phyloP scores from a whole-genome alignment of 768 basidiomycete species.

The Tylopilus plumbeoviolaceoides region DNA sequence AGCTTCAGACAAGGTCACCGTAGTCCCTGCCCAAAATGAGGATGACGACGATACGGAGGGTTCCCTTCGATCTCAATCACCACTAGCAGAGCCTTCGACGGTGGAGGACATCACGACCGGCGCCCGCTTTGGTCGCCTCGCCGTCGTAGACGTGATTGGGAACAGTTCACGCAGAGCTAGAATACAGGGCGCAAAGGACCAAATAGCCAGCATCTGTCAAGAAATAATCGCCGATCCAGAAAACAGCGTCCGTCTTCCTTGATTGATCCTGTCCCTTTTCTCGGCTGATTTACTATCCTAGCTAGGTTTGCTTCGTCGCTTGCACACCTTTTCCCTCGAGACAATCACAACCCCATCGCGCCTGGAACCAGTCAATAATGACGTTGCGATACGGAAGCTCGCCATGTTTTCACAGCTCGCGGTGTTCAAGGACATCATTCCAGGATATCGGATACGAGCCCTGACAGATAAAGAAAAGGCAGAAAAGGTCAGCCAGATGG shows the following conservation, averaged over 20 bases:
- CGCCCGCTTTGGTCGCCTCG: constrained; percentile 81
- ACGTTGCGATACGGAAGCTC: constrained; percentile 78
- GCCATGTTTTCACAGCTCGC: constrained; percentile 88
- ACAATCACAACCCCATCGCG: constrained; percentile 67
- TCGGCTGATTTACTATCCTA: constrained; percentile 32
- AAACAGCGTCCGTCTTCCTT: constrained; percentile 65
- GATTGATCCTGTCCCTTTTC: constrained; percentile 1
- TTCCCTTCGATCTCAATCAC: constrained; percentile 30
- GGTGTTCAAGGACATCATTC: constrained; percentile 94
- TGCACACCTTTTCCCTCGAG: constrained; percentile 85
- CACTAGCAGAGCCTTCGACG: constrained; percentile 23
- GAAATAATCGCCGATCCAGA: constrained; percentile 95
- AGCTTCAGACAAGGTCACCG: constrained; percentile 40
- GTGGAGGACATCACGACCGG: constrained; percentile 78
- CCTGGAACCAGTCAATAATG: constrained; percentile 70
- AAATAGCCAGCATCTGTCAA: constrained; percentile 90
- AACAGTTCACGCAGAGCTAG: constrained; percentile 62
- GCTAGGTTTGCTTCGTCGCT: constrained; percentile 84
- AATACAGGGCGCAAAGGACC: constrained; percentile 82
- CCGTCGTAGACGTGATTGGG: constrained; percentile 67
- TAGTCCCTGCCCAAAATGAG: constrained; percentile 19
- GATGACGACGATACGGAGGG: constrained; percentile 34
- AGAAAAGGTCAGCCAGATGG: constrained; percentile 93
- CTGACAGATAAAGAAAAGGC: constrained; percentile 87
- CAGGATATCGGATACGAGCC: constrained; percentile 90